A percentile compares a stretch with the other conserved stretches of the same genome.
Evolutionary conservation across 768 basidiomycete species (phyloP).

Genomic region (Leccinum truebloodii): DNA sequence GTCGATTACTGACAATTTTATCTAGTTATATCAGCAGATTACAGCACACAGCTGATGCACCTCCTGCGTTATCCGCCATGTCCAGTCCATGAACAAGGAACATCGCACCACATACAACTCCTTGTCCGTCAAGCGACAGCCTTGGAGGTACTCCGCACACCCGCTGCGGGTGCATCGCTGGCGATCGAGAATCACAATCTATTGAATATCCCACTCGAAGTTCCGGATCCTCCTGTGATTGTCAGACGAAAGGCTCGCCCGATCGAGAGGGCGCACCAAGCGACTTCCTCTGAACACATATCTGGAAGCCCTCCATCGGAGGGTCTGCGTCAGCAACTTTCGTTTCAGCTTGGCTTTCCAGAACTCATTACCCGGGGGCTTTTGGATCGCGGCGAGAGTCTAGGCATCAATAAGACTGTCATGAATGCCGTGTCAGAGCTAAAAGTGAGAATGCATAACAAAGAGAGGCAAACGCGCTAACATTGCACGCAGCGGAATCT

Average conservation of each 20-base stretch:
- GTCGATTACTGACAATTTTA: slow-evolving; percentile 15
- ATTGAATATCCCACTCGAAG: slow-evolving; percentile 70
- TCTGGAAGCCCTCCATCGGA: slow-evolving; percentile 23
- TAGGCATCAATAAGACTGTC: slow-evolving; percentile 83
- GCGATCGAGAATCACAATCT: slow-evolving; percentile 81
- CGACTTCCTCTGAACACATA: slow-evolving; percentile 21
- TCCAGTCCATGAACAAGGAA: slow-evolving; percentile 35
- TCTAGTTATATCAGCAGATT: slow-evolving; percentile 84
- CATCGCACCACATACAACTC: slow-evolving; percentile 60
- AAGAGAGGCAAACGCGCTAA: slow-evolving; percentile 5
- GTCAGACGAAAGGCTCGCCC: slow-evolving; percentile 38
- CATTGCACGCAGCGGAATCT: slow-evolving; percentile 65
- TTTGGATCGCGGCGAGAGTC: slow-evolving; percentile 72
- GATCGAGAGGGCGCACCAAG: slow-evolving; percentile 33
- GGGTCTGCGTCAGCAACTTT: slow-evolving; percentile 43
- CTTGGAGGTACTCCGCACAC: slow-evolving; percentile 71
- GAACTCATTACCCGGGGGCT: slow-evolving; percentile 74
- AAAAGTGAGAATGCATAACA: slow-evolving; percentile 48
- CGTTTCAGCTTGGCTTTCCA: slow-evolving; percentile 55
- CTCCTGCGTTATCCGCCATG: slow-evolving; percentile 81
- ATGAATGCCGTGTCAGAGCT: slow-evolving; percentile 80
- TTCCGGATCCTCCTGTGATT: slow-evolving; percentile 48
- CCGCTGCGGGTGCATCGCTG: slow-evolving; percentile 74
- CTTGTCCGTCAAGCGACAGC: slow-evolving; percentile 84
- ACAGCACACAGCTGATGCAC: slow-evolving; percentile 79